These are phyloP conservation scores for Bruguiera sexangula DNA, from an alignment of 345 rosid species.

Conservation along the genomic window DNA sequence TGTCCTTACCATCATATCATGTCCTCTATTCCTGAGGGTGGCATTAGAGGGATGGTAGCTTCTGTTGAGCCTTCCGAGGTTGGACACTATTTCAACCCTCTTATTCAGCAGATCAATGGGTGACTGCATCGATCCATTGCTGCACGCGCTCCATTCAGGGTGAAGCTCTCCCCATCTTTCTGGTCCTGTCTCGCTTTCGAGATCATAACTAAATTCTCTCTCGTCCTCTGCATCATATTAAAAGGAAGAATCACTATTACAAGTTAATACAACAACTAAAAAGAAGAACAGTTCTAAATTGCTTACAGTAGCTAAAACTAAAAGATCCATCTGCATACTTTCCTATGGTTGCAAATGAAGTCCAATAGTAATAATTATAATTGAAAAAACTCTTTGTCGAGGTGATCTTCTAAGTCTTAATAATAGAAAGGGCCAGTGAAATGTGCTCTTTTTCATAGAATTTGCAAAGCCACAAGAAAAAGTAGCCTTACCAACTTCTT, in stretches of 20 bases:
- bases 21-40: constrained; percentile 74
- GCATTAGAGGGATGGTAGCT: constrained; percentile 52
- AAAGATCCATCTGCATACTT: no score
- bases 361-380: no score
- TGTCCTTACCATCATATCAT: constrained; percentile 66
- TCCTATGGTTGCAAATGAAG: no score
- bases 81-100: constrained; percentile 42
- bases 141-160: constrained; percentile 52
- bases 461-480: no score
- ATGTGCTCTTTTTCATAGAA: no score
- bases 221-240: constrained; percentile 52
- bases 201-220: constrained; percentile 47
- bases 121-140: constrained; percentile 71
- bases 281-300: no score
- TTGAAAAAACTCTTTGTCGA: no score
- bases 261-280: neutral
- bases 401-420: no score
- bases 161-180: constrained; percentile 56
- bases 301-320: no score
- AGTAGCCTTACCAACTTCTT: constrained; percentile 45
- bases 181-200: constrained; percentile 44
- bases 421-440: no score
- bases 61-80: constrained; percentile 44
- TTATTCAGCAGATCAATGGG: constrained; percentile 56
- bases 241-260: neutral